Conservation (phyloP, 2,329 filamentous ascomycete species). For the Trematosphaeria pertusa region DNA sequence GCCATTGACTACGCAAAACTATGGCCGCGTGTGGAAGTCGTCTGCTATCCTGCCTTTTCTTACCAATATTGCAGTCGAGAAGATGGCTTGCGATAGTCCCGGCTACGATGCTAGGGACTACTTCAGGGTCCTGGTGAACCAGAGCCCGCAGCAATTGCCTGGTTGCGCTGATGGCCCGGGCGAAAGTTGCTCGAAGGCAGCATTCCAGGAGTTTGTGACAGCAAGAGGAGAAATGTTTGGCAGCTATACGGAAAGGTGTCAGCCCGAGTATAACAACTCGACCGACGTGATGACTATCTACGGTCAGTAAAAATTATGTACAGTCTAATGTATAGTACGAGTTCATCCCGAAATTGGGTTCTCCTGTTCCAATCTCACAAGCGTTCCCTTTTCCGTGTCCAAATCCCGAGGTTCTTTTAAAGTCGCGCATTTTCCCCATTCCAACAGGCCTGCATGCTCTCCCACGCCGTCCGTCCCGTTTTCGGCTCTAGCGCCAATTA, state of each 20-base stretch:
- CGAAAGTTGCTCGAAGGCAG: constrained; percentile 56
- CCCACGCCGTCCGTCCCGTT: too few relatives aligned
- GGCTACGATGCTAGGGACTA: constrained; percentile 61
- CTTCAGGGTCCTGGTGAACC: constrained; percentile 60
- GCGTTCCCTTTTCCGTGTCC: background rate
- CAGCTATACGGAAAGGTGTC: constrained; percentile 52
- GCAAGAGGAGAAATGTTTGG: constrained; percentile 53
- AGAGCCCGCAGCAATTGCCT: constrained; percentile 57
- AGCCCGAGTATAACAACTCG: constrained; percentile 52
- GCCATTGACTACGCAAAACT: constrained; percentile 68
- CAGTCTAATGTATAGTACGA: constrained; percentile 13
- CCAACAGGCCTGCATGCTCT: too few relatives aligned
- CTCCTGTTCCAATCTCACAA: background rate
- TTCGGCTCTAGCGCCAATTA: too few relatives aligned
- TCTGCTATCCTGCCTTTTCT: constrained; percentile 70
- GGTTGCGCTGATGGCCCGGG: constrained; percentile 59
- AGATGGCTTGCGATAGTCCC: constrained; percentile 66
- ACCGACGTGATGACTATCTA: constrained; percentile 50
- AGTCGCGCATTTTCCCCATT: too few relatives aligned
- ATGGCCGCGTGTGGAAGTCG: constrained; percentile 68
- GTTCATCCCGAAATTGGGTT: background rate
- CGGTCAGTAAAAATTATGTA: constrained; percentile 16
- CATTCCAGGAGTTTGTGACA: constrained; percentile 54
- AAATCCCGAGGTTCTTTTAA: too few relatives aligned
- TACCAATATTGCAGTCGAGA: constrained; percentile 71